Conservation (phyloP, 78 protist genomes). For the Dictyostelium citrinum region DNA sequence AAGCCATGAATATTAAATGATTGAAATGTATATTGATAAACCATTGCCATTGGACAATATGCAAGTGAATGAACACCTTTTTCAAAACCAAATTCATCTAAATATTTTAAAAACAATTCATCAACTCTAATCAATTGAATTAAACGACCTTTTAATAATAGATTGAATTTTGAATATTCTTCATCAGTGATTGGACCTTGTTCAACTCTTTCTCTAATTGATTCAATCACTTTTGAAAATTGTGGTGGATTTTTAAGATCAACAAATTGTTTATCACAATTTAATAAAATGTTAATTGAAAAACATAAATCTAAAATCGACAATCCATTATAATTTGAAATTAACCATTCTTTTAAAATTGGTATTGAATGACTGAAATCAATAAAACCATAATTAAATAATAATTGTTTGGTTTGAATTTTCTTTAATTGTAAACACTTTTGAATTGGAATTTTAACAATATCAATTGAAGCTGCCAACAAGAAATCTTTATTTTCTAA, state of each 20-base stretch:
- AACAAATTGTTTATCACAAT: background rate
- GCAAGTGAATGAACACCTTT: background rate
- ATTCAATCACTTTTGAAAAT: background rate
- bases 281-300: background rate
- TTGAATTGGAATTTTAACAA: background rate
- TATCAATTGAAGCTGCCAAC: background rate
- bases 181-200: background rate
- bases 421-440: background rate
- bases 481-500: background rate
- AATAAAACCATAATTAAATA: background rate
- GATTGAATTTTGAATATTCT: background rate
- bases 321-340: background rate
- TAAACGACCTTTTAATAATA: background rate
- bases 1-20: background rate
- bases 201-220: background rate
- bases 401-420: background rate
- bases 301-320: background rate
- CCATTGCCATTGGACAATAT: background rate
- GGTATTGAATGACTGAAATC: background rate
- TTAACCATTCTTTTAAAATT: background rate
- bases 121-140: background rate
- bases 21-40: slow-evolving; percentile 3
- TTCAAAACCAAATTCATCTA: background rate
- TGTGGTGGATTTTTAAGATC: background rate
- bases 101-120: background rate